A percentile compares a stretch with the other conserved stretches of the same genome.
These are phyloP conservation scores for Neocatenulostroma microsporum DNA, from an alignment of 2,329 filamentous ascomycete species.

Conservation along the genomic window DNA sequence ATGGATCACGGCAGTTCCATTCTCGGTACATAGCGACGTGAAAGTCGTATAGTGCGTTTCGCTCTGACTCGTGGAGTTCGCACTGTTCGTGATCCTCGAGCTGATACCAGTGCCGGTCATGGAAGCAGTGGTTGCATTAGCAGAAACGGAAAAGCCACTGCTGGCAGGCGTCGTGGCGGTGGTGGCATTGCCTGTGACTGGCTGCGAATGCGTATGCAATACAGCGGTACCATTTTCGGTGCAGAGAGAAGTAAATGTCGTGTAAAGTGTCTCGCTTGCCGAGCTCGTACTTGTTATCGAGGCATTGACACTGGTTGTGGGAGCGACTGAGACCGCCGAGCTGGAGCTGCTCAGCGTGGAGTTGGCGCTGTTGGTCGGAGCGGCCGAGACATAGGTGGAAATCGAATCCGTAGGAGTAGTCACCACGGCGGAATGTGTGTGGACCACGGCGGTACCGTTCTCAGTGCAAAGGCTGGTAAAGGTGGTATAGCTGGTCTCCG, in stretches of 20 bases:
- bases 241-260: conserved; percentile 2
- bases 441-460: no score
- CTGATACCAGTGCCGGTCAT: background rate
- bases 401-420: no score
- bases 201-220: conserved; percentile 2
- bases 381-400: no score
- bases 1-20: conserved; percentile 1
- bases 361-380: no score
- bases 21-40: conserved; percentile 2
- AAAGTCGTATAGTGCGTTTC: conserved; percentile 2
- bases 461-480: no score
- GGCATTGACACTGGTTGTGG: no score
- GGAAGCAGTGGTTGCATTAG: no score
- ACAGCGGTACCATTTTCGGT: conserved; percentile 6
- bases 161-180: background rate
- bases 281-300: no score
- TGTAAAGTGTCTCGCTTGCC: conserved; percentile 1
- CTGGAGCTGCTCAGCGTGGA: no score
- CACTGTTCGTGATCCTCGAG: background rate
- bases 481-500: no score
- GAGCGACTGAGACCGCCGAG: no score
- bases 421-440: no score
- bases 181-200: conserved; percentile 1
- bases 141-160: background rate
- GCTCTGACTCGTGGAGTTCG: background rate